Percentiles rank a stretch among this genome's conserved stretches.
These are phyloP conservation scores for Mucor lusitanicus DNA, from an alignment of 371 early-diverging fungal genomes.

Conservation along the genomic window DNA sequence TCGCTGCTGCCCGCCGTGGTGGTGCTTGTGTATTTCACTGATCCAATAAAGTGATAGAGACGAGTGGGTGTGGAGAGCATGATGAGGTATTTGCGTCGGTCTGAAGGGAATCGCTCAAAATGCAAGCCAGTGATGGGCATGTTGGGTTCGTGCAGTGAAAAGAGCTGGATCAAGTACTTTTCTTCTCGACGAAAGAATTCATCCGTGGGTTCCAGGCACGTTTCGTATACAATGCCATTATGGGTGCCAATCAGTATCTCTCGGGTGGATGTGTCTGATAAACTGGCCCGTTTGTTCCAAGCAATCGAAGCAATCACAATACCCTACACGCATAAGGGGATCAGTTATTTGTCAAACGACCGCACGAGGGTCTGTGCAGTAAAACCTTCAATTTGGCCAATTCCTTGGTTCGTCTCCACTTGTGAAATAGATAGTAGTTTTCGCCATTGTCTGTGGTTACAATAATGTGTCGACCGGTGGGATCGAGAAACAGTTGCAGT, in stretches of 20 bases:
- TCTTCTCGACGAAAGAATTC: slow-evolving; percentile 86
- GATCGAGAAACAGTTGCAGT: slow-evolving; percentile 79
- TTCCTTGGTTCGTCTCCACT: slow-evolving; percentile 75
- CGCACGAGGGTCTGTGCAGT: not conserved
- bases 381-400: slow-evolving; percentile 71
- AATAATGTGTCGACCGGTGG: slow-evolving; percentile 84
- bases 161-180: slow-evolving; percentile 75
- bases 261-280: slow-evolving; percentile 70
- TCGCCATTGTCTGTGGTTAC: slow-evolving; percentile 86
- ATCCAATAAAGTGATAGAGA: slow-evolving; percentile 86
- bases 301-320: slow-evolving; percentile 83
- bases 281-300: slow-evolving; percentile 78
- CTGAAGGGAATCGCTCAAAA: slow-evolving; percentile 77
- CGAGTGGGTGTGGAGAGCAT: slow-evolving; percentile 78
- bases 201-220: slow-evolving; percentile 81
- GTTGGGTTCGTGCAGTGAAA: slow-evolving; percentile 57
- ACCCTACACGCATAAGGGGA: slow-evolving; percentile 46
- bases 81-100: slow-evolving; percentile 72
- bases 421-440: slow-evolving; percentile 80
- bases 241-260: slow-evolving; percentile 83
- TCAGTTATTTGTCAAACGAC: too few relatives aligned
- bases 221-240: slow-evolving; percentile 86
- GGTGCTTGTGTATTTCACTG: slow-evolving; percentile 48
- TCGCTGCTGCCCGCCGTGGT: slow-evolving; percentile 9
- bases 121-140: slow-evolving; percentile 81